Percentiles rank a stretch among this genome's conserved stretches.
Evolutionary conservation across 2,329 filamentous ascomycete genomes (phyloP).

Genomic region (Diaporthe sp.): DNA sequence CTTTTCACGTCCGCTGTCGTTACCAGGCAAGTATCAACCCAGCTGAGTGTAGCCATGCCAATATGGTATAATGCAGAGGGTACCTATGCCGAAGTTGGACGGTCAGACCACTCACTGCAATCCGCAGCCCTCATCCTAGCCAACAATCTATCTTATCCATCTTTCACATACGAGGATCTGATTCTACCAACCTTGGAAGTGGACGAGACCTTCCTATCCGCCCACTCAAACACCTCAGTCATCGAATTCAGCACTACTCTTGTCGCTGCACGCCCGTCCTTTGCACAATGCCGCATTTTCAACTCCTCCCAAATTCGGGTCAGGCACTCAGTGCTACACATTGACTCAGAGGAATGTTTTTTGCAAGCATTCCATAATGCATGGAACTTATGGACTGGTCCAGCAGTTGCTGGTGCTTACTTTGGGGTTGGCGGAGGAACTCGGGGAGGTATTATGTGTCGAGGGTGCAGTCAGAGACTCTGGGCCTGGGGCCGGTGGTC

Average conservation of each 20-base stretch:
- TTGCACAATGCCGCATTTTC: neutral
- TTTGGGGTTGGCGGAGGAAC: neutral
- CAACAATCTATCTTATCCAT: neutral
- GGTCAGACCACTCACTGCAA: neutral
- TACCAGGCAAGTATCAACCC: neutral
- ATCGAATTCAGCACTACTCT: neutral
- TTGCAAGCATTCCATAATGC: no score
- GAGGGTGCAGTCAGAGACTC: neutral
- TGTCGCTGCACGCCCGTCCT: neutral
- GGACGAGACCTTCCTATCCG: neutral
- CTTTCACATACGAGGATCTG: conserved; percentile 8
- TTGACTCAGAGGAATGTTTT: neutral
- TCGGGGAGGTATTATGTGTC: fast-evolving
- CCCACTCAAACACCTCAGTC: neutral
- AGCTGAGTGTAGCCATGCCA: neutral
- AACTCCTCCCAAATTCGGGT: neutral
- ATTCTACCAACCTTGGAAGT: neutral
- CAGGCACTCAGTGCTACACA: no score
- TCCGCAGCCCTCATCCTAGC: neutral
- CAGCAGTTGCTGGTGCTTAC: neutral
- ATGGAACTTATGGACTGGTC: neutral
- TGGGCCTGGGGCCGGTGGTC: conserved; percentile 7
- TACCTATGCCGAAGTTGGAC: fast-evolving
- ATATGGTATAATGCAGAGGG: neutral
- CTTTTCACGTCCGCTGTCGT: neutral